A percentile compares a stretch with the other conserved stretches of the same genome.
Evolutionary conservation across 1,284 basidiomycete genomes (phyloP).

Genomic region (Coniferiporia sulphurascens): DNA sequence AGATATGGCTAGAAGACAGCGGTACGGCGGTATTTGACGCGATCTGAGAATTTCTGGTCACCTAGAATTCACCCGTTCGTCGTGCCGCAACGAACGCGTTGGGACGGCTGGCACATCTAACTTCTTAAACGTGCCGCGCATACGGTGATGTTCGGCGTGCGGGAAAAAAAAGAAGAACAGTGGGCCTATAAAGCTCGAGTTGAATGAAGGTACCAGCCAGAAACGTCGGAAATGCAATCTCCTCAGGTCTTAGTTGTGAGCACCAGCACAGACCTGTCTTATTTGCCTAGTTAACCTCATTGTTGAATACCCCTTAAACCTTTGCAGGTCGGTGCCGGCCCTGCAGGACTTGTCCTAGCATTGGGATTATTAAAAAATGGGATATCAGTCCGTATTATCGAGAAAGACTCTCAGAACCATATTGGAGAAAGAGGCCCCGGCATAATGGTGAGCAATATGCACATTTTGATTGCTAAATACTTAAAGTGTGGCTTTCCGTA

Average conservation of each 20-base stretch:
- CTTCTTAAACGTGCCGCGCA: too few species aligned
- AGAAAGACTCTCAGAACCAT: constrained; percentile 10
- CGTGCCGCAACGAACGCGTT: too few species aligned
- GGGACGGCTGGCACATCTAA: too few species aligned
- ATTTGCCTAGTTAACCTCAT: not conserved
- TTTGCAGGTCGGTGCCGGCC: constrained; percentile 12
- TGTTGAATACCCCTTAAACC: not conserved
- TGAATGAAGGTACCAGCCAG: not conserved
- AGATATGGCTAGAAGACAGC: too few species aligned
- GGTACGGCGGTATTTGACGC: too few species aligned
- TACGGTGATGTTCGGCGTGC: not conserved
- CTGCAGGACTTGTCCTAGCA: constrained; percentile 8
- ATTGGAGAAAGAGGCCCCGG: constrained; percentile 8
- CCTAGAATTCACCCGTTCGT: too few species aligned
- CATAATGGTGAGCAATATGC: not conserved
- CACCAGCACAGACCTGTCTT: not conserved
- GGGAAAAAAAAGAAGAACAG: not conserved
- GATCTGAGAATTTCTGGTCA: too few species aligned
- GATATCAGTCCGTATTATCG: constrained; percentile 9
- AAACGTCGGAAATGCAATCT: not conserved
- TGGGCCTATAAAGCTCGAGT: not conserved
- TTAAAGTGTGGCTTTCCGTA: not conserved
- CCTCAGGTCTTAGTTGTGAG: not conserved
- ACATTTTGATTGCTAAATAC: not conserved
- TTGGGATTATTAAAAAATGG: constrained; percentile 12